Evolutionary conservation across 2,329 filamentous ascomycete species (phyloP), one percentile per base, ranked within the genome.

Genomic region (Penicillium sp.): DNA sequence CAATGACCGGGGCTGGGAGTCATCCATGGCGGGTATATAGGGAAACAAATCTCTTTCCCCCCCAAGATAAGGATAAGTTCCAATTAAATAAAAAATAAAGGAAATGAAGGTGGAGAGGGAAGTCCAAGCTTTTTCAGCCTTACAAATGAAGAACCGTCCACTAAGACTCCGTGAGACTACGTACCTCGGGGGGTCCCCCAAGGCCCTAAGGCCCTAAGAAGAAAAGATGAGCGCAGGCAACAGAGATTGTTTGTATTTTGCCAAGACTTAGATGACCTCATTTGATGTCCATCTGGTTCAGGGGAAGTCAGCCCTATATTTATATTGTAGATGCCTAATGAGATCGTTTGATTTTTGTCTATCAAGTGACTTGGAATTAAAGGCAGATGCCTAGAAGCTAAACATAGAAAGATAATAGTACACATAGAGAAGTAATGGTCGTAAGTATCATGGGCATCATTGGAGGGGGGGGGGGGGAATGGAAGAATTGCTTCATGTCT

Each of bases 91-190:
- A 19, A 11, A 38, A 11, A n/a, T 16, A 34, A 15, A 8, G 6
- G 19, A 21, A 29, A 23, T 13, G 13, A 10, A 16, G 33, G 33
- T 34, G 6, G 10, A n/a, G n/a, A 21, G 13, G 5, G 33, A 48
- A 31, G 23, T 27, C 33, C 50, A 53, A 44, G 34, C 47, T 55
- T 61, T 60, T 50, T 66, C 61, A 66, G 63, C 64, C 64, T 64
- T 66, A 63, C 46, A 50, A 49, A 54, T 49, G 21, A 29, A n/a
- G 38, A 16, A 23, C 27, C 23, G 25, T 27, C 25, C 25, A 27
- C 25, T 23, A 2, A 27, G 25, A 27, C 25, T 27, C 6, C 6
- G n/a, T 25, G 16, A 15, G 31, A 15, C 31, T 15, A n/a, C 16
- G 16, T 38, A n/a, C 34, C 33, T 16, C 4, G 31, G 11, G 31